Conservation (phyloP, 106 monocot genomes). For the Dendrobium nobile region DNA sequence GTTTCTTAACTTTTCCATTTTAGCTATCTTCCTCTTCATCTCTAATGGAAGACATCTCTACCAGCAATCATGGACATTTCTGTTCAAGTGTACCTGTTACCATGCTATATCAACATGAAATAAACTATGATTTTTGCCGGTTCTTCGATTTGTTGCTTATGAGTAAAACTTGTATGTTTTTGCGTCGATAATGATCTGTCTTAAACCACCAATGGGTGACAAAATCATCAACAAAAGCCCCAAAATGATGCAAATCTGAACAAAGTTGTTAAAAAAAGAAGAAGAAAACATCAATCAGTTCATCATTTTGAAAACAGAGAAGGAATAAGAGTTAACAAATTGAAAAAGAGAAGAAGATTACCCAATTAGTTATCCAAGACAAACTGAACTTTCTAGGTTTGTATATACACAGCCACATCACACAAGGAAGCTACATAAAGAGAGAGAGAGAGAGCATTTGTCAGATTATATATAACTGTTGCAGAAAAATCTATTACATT, state of each 20-base stretch:
- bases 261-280: neutral
- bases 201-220: conserved; percentile 38
- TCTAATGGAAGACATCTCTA: too few relatives aligned
- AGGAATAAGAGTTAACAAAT: neutral
- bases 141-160: neutral
- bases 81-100: too few relatives aligned
- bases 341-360: neutral
- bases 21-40: too few relatives aligned
- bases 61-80: too few relatives aligned
- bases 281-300: neutral
- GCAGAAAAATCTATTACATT: too few relatives aligned
- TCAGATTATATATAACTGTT: too few relatives aligned
- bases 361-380: conserved; percentile 39
- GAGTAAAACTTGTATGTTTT: conserved; percentile 40
- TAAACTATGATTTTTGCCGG: too few relatives aligned
- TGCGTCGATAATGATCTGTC: conserved; percentile 29
- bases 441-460: neutral
- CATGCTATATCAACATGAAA: too few relatives aligned
- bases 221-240: conserved; percentile 33
- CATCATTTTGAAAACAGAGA: neutral
- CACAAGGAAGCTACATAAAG: conserved; percentile 49
- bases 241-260: conserved; percentile 43
- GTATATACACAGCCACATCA: conserved; percentile 69
- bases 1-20: too few relatives aligned
- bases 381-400: conserved; percentile 55